These are phyloP conservation scores for Xylaria sp. DNA, from an alignment of 2,329 filamentous ascomycete genomes.

Conservation along the genomic window DNA sequence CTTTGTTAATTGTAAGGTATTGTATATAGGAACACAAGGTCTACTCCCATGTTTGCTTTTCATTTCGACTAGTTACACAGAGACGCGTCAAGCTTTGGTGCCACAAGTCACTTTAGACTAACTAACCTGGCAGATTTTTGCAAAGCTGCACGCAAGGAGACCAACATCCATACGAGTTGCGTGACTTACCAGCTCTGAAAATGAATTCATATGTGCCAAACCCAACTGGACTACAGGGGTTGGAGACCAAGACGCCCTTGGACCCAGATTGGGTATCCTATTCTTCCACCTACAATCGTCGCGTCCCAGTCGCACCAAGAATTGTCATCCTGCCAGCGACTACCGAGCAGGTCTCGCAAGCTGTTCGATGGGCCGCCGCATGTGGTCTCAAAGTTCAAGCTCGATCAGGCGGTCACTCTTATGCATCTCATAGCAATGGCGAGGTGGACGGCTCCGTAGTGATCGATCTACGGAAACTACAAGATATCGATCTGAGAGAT, in stretches of 20 bases:
- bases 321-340: constrained; percentile 45
- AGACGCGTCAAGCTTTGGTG: neutral
- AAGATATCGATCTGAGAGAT: constrained; percentile 39
- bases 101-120: neutral
- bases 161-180: too few species aligned
- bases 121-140: neutral
- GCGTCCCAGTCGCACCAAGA: constrained; percentile 39
- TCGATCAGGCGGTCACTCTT: constrained; percentile 62
- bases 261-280: constrained; percentile 41
- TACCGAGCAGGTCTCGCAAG: constrained; percentile 51
- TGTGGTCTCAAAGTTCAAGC: constrained; percentile 59
- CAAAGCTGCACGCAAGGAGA: too few species aligned
- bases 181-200: neutral
- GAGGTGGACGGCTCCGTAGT: constrained; percentile 51
- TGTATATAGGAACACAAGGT: neutral
- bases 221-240: neutral
- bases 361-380: constrained; percentile 55
- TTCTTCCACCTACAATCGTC: constrained; percentile 44
- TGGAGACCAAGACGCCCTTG: constrained; percentile 29
- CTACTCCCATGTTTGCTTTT: neutral
- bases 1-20: neutral
- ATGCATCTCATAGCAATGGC: constrained; percentile 58
- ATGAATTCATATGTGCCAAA: constrained; percentile 21
- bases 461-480: constrained; percentile 51
- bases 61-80: neutral